Percentiles rank a stretch among this genome's conserved stretches.
phyloP scores from a whole-genome alignment of 106 monocot genomes.

The Acorus gramineus region DNA sequence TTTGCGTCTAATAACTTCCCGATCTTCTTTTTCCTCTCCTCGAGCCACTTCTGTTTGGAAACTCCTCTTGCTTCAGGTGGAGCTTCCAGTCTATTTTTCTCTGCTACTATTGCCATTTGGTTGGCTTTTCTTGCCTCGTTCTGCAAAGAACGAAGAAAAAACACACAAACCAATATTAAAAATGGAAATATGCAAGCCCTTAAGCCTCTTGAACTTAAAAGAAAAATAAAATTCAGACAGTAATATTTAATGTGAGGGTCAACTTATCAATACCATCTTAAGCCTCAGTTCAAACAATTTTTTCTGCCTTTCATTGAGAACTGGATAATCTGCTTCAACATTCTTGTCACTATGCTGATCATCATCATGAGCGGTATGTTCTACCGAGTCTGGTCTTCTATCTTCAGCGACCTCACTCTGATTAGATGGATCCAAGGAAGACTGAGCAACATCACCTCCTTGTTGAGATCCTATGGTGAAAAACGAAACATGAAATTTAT shows the following conservation, averaged over 20 bases:
- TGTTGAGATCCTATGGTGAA: slow-evolving; percentile 2
- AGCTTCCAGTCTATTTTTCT: slow-evolving; percentile 71
- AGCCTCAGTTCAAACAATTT: slow-evolving; percentile 32
- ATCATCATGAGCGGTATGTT: slow-evolving; percentile 16
- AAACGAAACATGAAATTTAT: too few relatives aligned
- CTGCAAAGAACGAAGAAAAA: slow-evolving; percentile 15
- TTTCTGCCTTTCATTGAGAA: slow-evolving; percentile 68
- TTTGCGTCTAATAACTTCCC: slow-evolving; percentile 95
- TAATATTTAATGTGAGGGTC: too few relatives aligned
- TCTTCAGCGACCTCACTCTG: slow-evolving; percentile 14
- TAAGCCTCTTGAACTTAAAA: too few relatives aligned
- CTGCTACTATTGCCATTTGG: slow-evolving; percentile 80
- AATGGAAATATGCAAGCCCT: too few relatives aligned
- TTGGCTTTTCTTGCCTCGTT: slow-evolving; percentile 96
- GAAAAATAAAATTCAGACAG: too few relatives aligned
- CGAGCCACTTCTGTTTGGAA: slow-evolving; percentile 93
- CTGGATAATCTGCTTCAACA: slow-evolving; percentile 40
- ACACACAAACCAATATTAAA: too few relatives aligned
- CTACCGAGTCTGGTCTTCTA: slow-evolving; percentile 8
- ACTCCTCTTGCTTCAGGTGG: slow-evolving; percentile 75
- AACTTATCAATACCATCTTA: too few relatives aligned
- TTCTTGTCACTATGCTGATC: slow-evolving; percentile 15
- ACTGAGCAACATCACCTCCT: slow-evolving; percentile 13
- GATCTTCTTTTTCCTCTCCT: slow-evolving; percentile 94
- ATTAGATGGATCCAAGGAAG: slow-evolving; percentile 12